Conservation (phyloP, 129 eudicot species). For the Chrysanthemum seticuspe region DNA sequence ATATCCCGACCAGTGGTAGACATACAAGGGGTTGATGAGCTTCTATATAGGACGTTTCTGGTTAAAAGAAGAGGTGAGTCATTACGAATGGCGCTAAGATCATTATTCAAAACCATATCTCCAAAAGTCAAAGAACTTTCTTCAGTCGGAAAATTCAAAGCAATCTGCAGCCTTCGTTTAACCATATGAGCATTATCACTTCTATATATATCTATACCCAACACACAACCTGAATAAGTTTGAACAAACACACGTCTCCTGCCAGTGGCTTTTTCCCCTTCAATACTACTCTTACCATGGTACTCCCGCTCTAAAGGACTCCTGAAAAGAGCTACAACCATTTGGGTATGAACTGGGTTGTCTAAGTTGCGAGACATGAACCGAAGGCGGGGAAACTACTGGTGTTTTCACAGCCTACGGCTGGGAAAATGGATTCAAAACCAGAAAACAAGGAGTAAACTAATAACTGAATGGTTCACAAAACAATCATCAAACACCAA, state of each 20-base stretch:
- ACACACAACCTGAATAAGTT: constrained; percentile 84
- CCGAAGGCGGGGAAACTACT: constrained; percentile 17
- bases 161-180: constrained; percentile 79
- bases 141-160: constrained; percentile 68
- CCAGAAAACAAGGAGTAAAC: constrained; percentile 36
- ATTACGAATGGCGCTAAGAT: constrained; percentile 76
- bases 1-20: constrained; percentile 77
- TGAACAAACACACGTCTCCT: constrained; percentile 93
- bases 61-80: constrained; percentile 85
- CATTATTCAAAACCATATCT: constrained; percentile 78
- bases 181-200: constrained; percentile 86
- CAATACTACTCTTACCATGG: constrained; percentile 59
- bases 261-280: constrained; percentile 59
- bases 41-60: constrained; percentile 66
- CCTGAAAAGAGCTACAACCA: constrained; percentile 72
- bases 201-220: constrained; percentile 91
- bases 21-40: constrained; percentile 92
- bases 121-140: constrained; percentile 89
- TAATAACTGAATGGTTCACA: neutral
- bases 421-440: constrained; percentile 14
- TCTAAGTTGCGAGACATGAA: constrained; percentile 71
- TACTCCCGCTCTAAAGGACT: constrained; percentile 70
- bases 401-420: neutral
- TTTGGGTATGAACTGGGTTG: constrained; percentile 95
- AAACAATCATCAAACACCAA: constrained; percentile 35